Evolutionary conservation across 2,329 filamentous ascomycete genomes (phyloP).

Genomic region (Aspergillus arachidicola): DNA sequence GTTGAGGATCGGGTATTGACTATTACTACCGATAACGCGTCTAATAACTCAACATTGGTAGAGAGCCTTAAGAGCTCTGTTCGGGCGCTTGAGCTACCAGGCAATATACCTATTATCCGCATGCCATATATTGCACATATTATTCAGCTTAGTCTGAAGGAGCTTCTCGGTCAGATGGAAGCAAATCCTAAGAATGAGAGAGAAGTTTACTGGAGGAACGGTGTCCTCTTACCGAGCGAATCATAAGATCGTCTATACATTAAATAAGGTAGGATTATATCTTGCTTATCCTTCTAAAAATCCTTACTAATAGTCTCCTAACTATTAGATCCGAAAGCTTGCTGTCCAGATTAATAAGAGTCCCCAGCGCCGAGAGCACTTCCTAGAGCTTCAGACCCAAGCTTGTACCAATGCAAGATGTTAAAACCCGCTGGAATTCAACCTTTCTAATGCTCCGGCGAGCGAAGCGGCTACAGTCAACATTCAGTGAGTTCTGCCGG

Average conservation of each 20-base stretch:
- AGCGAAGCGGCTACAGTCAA: constrained; percentile 14
- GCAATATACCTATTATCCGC: constrained; percentile 6
- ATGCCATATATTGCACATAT: constrained; percentile 16
- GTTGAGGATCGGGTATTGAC: constrained; percentile 9
- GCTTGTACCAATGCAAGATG: constrained; percentile 20
- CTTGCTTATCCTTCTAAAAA: no score
- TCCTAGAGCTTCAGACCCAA: constrained; percentile 15
- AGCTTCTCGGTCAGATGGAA: constrained; percentile 18
- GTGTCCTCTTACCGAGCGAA: neutral
- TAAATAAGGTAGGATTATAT: constrained; percentile 3
- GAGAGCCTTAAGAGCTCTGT: constrained; percentile 6
- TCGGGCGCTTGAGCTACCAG: constrained; percentile 1
- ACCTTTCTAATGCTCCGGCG: constrained; percentile 20
- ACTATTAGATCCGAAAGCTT: constrained; percentile 15
- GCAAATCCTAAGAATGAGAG: constrained; percentile 10
- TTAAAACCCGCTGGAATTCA: constrained; percentile 20
- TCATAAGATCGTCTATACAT: neutral
- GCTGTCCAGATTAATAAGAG: constrained; percentile 20
- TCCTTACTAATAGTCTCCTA: no score
- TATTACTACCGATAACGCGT: constrained; percentile 8
- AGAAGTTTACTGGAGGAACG: neutral
- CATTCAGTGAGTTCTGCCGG: constrained; percentile 1
- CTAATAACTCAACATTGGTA: constrained; percentile 8
- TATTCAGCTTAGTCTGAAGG: constrained; percentile 18
- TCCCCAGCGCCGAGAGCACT: constrained; percentile 17